Evolutionary conservation across 2,329 filamentous ascomycete species (phyloP).

Genomic region (Coccinonectria pachysandricola): DNA sequence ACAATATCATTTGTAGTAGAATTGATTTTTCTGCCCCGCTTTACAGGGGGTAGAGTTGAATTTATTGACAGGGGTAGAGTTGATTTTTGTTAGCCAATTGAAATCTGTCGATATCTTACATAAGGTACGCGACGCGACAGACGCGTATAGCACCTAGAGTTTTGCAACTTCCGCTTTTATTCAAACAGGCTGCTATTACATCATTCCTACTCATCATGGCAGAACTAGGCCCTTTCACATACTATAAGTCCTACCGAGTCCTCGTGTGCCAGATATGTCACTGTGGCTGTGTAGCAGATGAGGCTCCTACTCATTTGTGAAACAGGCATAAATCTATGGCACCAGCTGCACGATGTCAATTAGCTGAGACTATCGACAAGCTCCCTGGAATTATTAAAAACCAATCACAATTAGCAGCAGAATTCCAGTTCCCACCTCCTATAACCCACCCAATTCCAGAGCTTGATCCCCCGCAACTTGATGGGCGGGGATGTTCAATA

Average conservation of each 20-base stretch:
- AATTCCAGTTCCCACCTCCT: not conserved
- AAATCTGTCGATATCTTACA: not conserved
- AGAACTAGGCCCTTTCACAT: not conserved
- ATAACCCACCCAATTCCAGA: not conserved
- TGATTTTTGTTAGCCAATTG: slow-evolving; percentile 1
- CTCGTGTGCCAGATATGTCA: slow-evolving; percentile 1
- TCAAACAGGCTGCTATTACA: not conserved
- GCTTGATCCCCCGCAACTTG: too few relatives aligned
- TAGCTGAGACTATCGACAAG: not conserved
- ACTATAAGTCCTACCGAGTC: slow-evolving; percentile 1
- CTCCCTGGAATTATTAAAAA: not conserved
- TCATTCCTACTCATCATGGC: too few relatives aligned
- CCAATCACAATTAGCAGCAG: not conserved
- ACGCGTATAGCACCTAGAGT: slow-evolving; percentile 1
- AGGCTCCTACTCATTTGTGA: slow-evolving; percentile 1
- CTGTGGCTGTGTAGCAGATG: slow-evolving; percentile 1
- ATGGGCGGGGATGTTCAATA: too few relatives aligned
- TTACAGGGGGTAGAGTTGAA: slow-evolving; percentile 3
- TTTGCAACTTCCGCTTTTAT: not conserved
- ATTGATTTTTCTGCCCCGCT: slow-evolving; percentile 2
- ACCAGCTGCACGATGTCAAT: not conserved
- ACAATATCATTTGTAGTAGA: slow-evolving; percentile 3
- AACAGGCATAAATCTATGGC: not conserved
- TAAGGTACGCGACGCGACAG: slow-evolving; percentile 1
- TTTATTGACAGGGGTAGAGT: slow-evolving; percentile 2